Conservation (phyloP, 495 filamentous ascomycete genomes). For the Monascus purpureus region DNA sequence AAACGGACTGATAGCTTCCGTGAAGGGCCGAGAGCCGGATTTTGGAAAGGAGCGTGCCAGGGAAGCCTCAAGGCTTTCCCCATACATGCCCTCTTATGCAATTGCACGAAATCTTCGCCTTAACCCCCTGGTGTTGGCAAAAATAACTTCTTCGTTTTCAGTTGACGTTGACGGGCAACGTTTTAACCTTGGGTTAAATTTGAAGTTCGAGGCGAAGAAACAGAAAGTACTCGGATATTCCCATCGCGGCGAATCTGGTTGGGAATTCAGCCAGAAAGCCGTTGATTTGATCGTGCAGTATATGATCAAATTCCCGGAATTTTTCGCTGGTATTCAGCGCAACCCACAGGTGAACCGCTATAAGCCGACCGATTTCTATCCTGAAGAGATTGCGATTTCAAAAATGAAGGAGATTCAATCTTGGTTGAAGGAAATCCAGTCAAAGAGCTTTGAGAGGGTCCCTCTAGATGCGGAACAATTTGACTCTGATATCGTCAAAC, state of each 20-base stretch:
- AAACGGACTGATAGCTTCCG: conserved; percentile 56
- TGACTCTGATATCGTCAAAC: conserved; percentile 74
- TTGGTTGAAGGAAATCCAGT: conserved; percentile 83
- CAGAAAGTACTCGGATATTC: conserved; percentile 95
- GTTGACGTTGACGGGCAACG: conserved; percentile 64
- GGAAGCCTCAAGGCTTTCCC: conserved; percentile 48
- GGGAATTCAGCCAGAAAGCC: conserved; percentile 89
- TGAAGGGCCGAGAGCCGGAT: conserved; percentile 58
- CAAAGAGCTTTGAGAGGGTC: conserved; percentile 82
- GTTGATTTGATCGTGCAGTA: conserved; percentile 69
- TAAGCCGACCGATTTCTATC: conserved; percentile 77
- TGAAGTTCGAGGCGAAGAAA: conserved; percentile 93
- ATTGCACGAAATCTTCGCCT: conserved; percentile 71
- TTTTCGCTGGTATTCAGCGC: conserved; percentile 72
- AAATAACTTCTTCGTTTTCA: conserved; percentile 86
- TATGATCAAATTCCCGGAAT: conserved; percentile 88
- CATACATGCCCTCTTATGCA: conserved; percentile 73
- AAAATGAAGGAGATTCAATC: conserved; percentile 70
- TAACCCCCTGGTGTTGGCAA: conserved; percentile 79
- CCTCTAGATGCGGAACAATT: conserved; percentile 92
- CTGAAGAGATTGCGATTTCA: conserved; percentile 44
- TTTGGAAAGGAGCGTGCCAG: conserved; percentile 63
- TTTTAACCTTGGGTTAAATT: conserved; percentile 83
- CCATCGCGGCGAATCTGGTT: conserved; percentile 65
- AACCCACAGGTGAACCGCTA: conserved; percentile 62